A percentile compares a stretch with the other conserved stretches of the same genome.
phyloP scores from a whole-genome alignment of 768 basidiomycete genomes.

The Boletus reticulatus region DNA sequence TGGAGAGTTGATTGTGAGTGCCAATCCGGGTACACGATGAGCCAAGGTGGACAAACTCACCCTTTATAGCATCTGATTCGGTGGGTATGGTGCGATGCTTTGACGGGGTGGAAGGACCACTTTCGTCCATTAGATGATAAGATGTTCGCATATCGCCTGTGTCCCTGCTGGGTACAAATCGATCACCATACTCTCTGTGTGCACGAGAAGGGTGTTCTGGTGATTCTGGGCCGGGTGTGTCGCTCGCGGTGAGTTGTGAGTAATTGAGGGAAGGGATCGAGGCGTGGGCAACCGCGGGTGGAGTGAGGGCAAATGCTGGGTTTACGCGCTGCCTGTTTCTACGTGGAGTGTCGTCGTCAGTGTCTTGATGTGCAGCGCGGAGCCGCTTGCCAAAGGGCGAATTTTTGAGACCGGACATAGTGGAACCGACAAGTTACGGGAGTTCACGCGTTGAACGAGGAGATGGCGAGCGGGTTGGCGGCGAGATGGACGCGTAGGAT shows the following conservation, averaged over 20 bases:
- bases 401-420: constrained; percentile 78
- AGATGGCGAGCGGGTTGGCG: constrained; percentile 1
- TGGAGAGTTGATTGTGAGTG: constrained; percentile 4
- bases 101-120: constrained; percentile 55
- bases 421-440: neutral
- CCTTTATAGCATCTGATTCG: constrained; percentile 77
- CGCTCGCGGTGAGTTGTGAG: constrained; percentile 49
- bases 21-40: neutral
- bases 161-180: constrained; percentile 65
- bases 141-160: constrained; percentile 58
- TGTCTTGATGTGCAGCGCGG: constrained; percentile 65
- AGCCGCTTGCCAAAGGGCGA: constrained; percentile 83
- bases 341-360: constrained; percentile 50
- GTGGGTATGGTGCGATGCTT: constrained; percentile 63
- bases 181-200: constrained; percentile 47
- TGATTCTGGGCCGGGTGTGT: constrained; percentile 44
- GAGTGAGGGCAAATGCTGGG: constrained; percentile 48
- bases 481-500: neutral
- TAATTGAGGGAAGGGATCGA: constrained; percentile 59
- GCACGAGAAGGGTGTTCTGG: constrained; percentile 34
- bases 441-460: neutral
- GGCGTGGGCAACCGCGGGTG: constrained; percentile 33
- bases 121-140: constrained; percentile 57
- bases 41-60: constrained; percentile 31
- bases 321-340: constrained; percentile 52